Evolutionary conservation across 495 filamentous ascomycete species (phyloP), one percentile per base, ranked within the genome.

Genomic region (Trichocladium antarcticum): DNA sequence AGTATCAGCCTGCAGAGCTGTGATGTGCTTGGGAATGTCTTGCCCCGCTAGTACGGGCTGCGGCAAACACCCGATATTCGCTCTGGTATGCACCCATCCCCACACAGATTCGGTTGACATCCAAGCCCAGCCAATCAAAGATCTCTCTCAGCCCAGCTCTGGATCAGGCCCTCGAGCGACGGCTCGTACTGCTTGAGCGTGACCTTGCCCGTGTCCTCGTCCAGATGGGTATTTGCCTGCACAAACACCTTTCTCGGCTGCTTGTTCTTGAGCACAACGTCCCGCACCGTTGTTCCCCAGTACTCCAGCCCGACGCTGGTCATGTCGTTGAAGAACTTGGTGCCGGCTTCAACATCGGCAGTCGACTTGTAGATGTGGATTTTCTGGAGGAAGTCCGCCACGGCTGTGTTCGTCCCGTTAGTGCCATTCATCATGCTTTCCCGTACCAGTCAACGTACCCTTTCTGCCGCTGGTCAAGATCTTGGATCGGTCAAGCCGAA

Each of bases 191-290:
- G 87, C 68, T 79, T 87, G 64, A 95, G 62, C 17, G 68, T 76
- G 15, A 95, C 87, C 64, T 79, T 75, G 31, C 84, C 87, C 11
- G 82, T 83, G 5, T 65, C 66, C 43, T 81, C 74, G 15, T 79
- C 71, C 40, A 87, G 62, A 36, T 76, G 68, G 7, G 92, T 96
- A 68, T 94, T 98, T 29, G 85, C 87, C 69, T 95, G 88, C 15
- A 98, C 89, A 68, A 95, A 97, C 35, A 95, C 83, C 74, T 96
- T 98, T 47, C 92, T 75, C 31, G 92, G 89, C 55, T 87, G 82
- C 73, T 93, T 95, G 68, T 85, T 86, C 63, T 74, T 73, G 55
- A 96, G 65, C 16, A 96, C 92, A 43, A 85, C 77, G 27, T 84
- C 74, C 42, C 92, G 73, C 19, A 94, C 79, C 58, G 79, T 80